These are phyloP conservation scores for Mucor indicus DNA, from an alignment of 371 early-diverging fungal genomes.

Conservation along the genomic window DNA sequence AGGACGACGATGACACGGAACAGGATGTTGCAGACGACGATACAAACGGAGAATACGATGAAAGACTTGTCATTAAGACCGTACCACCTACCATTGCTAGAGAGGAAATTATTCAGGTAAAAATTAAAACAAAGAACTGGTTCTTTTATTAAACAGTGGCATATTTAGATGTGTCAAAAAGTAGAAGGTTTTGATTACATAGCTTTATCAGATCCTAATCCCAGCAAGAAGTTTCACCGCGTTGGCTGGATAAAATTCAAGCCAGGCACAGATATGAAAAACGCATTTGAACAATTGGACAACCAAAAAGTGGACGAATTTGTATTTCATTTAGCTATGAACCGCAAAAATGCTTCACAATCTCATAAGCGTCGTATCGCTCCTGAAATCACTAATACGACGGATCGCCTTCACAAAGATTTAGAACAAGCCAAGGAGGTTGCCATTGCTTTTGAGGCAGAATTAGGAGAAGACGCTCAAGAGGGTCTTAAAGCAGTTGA, in stretches of 20 bases:
- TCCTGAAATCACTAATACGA: conserved; percentile 58
- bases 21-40: too few species aligned
- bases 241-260: conserved; percentile 92
- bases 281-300: conserved; percentile 65
- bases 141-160: not conserved
- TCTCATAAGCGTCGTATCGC: conserved; percentile 52
- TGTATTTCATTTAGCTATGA: conserved; percentile 69
- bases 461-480: conserved; percentile 17
- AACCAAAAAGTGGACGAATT: conserved; percentile 71
- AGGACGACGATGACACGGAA: not conserved
- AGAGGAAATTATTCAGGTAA: conserved; percentile 70
- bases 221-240: conserved; percentile 81
- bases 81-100: conserved; percentile 80
- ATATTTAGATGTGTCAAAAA: conserved; percentile 58
- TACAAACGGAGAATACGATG: conserved; percentile 42
- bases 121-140: too few species aligned
- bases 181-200: conserved; percentile 79
- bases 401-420: conserved; percentile 69
- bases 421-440: conserved; percentile 57
- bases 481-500: conserved; percentile 29
- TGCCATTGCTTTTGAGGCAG: conserved; percentile 59
- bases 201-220: conserved; percentile 83
- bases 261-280: conserved; percentile 75
- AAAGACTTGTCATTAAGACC: conserved; percentile 75
- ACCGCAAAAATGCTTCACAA: conserved; percentile 47